Evolutionary conservation across 805 yeast species (phyloP), one percentile per base, ranked within the genome.

Genomic region (Hanseniaspora hatyaiensis): DNA sequence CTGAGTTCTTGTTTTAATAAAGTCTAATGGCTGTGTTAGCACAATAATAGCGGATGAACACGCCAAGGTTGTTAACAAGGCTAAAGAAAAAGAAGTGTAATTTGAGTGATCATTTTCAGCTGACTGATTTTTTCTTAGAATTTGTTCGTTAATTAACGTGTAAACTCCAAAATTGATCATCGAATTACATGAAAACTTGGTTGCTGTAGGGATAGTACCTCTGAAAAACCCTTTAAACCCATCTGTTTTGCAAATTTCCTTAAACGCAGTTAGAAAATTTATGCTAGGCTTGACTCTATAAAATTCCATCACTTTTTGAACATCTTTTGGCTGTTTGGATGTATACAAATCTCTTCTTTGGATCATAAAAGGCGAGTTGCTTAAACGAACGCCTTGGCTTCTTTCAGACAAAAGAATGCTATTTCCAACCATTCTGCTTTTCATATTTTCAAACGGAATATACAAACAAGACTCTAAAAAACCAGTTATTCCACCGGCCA

Each of bases 381-480:
- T 39, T 8, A 49, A 16, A 6, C 16, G 19, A 8, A 31, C 36
- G 13, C 34, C 29, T 33, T 49, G 47, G 12, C 13, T 15, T 13
- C 44, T 30, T 32, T 49, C 51, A 11, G 43, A 34, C 5, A 32
- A 23, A 9, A 34, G 26, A 3, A 49, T 42, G 19, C 47, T 37
- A 16, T 49, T 49, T 16, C 51, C 51, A 37, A 49, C 44, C 51
- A 49, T 41, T 22, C 51, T 42, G 16, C 47, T 40, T 28, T 49
- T 49, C 33, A 49, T n/a, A 13, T 49, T 49, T 16, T 49, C 51
- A 42, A 49, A 49, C 11, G 51, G 51, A 26, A 49, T 49, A 31
- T 42, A 41, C 28, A 38, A 38, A 24, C 43, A 36, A 2, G 47
- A 40, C 32, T 49, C 51, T 29, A 49, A 20, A 38, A 49, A 49